Percentiles rank a stretch among this genome's conserved stretches.
These are phyloP conservation scores for Ajuga reptans DNA, from an alignment of 305 asterid species.

Conservation along the genomic window DNA sequence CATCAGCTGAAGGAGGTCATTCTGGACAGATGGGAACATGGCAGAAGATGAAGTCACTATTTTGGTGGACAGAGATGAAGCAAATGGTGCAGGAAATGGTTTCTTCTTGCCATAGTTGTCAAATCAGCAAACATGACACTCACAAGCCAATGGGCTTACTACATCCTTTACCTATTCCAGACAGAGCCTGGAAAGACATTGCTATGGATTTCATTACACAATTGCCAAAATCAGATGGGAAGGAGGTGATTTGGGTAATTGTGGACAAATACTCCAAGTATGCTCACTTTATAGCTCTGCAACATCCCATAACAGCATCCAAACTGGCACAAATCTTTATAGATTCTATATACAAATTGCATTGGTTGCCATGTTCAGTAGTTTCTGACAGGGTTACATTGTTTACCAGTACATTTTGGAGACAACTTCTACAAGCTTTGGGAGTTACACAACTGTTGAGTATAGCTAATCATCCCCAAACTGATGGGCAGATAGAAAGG, in stretches of 20 bases:
- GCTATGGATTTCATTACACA: constrained; percentile 5
- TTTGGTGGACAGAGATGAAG: background rate
- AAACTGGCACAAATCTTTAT: background rate
- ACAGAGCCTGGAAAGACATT: background rate
- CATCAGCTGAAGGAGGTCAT: background rate
- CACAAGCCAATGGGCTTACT: background rate
- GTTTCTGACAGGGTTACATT: background rate
- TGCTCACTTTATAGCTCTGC: background rate
- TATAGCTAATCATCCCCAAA: background rate
- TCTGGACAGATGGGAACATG: background rate
- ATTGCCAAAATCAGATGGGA: background rate
- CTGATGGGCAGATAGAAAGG: too few relatives aligned
- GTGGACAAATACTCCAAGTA: background rate
- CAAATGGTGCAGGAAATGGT: too few relatives aligned
- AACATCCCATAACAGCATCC: background rate
- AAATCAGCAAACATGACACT: background rate
- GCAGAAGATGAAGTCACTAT: too few relatives aligned
- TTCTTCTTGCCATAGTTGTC: background rate
- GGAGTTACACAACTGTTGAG: background rate
- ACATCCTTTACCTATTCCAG: background rate
- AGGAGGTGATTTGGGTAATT: background rate
- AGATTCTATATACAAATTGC: background rate
- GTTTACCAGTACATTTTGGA: background rate
- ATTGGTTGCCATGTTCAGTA: background rate
- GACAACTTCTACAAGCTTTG: background rate